Conservation (phyloP, 805 yeast species). For the Wickerhamiella sergipiensis region DNA sequence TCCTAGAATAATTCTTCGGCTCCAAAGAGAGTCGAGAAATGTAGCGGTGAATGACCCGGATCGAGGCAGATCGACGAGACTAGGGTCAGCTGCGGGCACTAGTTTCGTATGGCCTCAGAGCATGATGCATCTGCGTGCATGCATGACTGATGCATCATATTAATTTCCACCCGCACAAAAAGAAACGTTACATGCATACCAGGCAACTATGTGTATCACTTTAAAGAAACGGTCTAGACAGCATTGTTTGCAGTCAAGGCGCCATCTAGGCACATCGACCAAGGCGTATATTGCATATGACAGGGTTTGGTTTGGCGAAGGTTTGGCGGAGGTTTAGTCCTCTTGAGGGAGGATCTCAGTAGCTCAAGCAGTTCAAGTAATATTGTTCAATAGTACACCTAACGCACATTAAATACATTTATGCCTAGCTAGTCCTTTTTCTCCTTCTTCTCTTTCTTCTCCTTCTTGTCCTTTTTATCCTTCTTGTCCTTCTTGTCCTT, state of each 20-base stretch:
- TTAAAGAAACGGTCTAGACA: not conserved
- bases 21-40: too few relatives aligned
- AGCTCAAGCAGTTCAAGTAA: not conserved
- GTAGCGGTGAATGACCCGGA: too few relatives aligned
- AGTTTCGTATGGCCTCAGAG: not conserved
- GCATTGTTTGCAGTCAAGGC: too few relatives aligned
- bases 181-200: not conserved
- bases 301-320: too few relatives aligned
- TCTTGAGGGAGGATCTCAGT: too few relatives aligned
- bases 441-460: constrained; percentile 12
- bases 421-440: constrained; percentile 3
- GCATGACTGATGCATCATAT: not conserved
- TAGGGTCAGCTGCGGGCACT: not conserved
- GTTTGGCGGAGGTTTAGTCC: too few relatives aligned
- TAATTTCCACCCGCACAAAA: not conserved
- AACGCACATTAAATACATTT: constrained; percentile 1
- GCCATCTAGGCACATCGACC: too few relatives aligned
- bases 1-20: too few relatives aligned
- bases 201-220: not conserved
- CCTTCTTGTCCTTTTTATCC: constrained; percentile 15
- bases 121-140: not conserved
- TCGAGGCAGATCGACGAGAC: not conserved
- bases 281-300: too few relatives aligned
- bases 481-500: constrained; percentile 13
- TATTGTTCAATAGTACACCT: not conserved